These are phyloP conservation scores for Apiospora phragmitis DNA, from an alignment of 2,329 filamentous ascomycete genomes.

Conservation along the genomic window DNA sequence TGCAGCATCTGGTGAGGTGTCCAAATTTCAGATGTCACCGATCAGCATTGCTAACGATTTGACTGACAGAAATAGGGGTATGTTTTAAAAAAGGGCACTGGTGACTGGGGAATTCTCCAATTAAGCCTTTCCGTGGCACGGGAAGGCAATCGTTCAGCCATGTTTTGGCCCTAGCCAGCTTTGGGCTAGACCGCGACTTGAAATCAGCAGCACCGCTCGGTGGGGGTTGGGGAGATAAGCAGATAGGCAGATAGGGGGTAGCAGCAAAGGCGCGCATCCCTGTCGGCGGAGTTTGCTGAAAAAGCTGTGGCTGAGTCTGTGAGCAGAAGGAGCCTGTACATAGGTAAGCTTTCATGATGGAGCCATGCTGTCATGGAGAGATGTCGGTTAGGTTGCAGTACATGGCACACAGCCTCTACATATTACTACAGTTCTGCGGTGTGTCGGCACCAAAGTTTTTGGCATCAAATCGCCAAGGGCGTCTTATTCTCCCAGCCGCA, in stretches of 20 bases:
- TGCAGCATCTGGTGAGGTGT: not conserved
- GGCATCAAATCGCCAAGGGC: not conserved
- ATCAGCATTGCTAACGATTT: not conserved
- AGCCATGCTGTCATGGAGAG: not conserved
- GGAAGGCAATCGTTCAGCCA: slow-evolving; percentile 6
- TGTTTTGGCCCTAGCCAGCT: not conserved
- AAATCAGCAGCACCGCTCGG: not conserved
- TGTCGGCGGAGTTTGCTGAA: not conserved
- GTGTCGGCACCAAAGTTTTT: not conserved
- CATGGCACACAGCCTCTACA: not conserved
- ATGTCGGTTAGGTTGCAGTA: not conserved
- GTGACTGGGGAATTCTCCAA: not conserved
- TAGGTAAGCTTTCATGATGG: not conserved
- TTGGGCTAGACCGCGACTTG: not conserved
- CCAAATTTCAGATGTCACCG: not conserved
- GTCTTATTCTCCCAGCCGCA: not conserved
- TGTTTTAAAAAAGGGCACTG: not conserved
- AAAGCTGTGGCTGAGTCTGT: not conserved
- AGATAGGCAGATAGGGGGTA: not conserved
- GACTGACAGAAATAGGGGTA: not conserved
- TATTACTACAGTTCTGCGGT: not conserved
- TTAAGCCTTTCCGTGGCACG: slow-evolving; percentile 3
- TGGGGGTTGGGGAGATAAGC: not conserved
- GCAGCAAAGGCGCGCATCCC: not conserved
- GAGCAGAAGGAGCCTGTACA: not conserved